A percentile compares a stretch with the other conserved stretches of the same genome.
Evolutionary conservation across 345 rosid species (phyloP).

Genomic region (Carallia brachiata): DNA sequence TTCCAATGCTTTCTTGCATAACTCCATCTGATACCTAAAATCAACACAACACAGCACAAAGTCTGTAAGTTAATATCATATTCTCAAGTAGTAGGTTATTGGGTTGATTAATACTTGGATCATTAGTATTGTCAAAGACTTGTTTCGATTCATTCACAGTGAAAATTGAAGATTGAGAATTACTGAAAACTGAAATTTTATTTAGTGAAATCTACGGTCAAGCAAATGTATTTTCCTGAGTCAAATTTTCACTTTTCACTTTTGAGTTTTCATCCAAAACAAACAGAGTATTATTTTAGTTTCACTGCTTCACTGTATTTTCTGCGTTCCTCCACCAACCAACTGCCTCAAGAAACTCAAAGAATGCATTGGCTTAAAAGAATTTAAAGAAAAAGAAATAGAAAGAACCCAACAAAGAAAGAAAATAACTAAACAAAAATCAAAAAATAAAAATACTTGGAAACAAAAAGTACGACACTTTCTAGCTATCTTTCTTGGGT

Average conservation of each 20-base stretch:
- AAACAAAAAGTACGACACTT: background rate
- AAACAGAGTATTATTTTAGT: background rate
- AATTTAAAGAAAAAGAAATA: background rate
- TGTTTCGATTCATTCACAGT: too few relatives aligned
- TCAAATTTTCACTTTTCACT: background rate
- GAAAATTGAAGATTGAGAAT: too few relatives aligned
- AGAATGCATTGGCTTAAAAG: background rate
- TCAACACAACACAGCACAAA: background rate
- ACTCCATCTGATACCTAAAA: constrained; percentile 78
- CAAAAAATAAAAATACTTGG: background rate
- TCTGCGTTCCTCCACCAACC: too few relatives aligned
- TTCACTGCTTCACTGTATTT: background rate
- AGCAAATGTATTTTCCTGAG: background rate
- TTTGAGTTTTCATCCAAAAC: background rate
- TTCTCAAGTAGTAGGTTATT: too few relatives aligned
- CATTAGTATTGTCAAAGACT: too few relatives aligned
- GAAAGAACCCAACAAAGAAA: background rate
- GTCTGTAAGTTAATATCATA: too few relatives aligned
- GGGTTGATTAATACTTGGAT: too few relatives aligned
- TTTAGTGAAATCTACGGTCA: background rate
- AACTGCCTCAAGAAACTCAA: background rate
- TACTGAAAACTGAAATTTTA: too few relatives aligned
- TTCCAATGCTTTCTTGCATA: constrained; percentile 73
- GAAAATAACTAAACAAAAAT: background rate
- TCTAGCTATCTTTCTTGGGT: constrained; percentile 51